A percentile compares a stretch with the other conserved stretches of the same genome.
These are phyloP conservation scores for Tolypocladium cylindrosporum DNA, from an alignment of 2,329 filamentous ascomycete species.

Conservation along the genomic window DNA sequence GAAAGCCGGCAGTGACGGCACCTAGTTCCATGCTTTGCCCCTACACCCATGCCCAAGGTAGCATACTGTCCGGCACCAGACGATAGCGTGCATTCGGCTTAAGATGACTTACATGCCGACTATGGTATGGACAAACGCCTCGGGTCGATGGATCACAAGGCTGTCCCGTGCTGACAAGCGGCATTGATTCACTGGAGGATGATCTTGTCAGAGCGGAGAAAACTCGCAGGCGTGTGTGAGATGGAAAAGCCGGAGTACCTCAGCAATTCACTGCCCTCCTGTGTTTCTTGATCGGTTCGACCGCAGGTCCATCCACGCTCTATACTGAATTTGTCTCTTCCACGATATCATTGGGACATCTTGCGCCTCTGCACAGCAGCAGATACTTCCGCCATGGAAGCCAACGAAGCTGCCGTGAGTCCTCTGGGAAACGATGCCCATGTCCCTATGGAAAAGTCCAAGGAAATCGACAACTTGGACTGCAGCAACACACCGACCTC, in stretches of 20 bases:
- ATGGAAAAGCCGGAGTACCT: not conserved
- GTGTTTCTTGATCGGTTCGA: not conserved
- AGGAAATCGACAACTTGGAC: not conserved
- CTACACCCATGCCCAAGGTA: not conserved
- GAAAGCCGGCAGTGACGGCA: not conserved
- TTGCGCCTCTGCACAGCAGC: not conserved
- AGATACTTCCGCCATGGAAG: not conserved
- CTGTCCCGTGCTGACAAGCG: not conserved
- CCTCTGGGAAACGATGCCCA: not conserved
- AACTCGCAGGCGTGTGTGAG: not conserved
- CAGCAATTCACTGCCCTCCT: not conserved
- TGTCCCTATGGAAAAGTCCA: not conserved
- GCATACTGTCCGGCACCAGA: not conserved
- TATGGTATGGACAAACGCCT: not conserved
- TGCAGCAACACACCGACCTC: not conserved
- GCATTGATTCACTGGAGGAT: not conserved
- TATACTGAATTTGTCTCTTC: not conserved
- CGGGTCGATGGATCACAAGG: too few relatives aligned
- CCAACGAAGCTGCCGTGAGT: not conserved
- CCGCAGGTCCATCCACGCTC: not conserved
- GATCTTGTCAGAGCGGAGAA: not conserved
- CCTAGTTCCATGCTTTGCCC: not conserved
- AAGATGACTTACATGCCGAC: not conserved
- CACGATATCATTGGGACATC: not conserved
- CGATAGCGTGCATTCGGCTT: not conserved